phyloP scores from a whole-genome alignment of 768 basidiomycete species.

The Boletus pseudo-olivaceus region DNA sequence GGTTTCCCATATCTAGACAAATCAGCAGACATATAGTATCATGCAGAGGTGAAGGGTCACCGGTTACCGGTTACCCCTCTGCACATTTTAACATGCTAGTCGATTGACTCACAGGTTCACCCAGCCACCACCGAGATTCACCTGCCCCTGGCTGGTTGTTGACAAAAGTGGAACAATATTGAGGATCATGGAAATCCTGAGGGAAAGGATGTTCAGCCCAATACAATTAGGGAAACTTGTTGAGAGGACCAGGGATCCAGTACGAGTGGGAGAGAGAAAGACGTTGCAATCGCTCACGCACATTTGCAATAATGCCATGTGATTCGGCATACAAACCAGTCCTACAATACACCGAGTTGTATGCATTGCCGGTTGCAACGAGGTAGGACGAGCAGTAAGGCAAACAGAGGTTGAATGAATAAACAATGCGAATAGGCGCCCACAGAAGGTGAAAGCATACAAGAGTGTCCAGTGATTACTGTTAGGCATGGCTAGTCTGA shows the following conservation, averaged over 20 bases:
- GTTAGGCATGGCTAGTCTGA: not conserved
- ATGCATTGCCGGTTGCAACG: not conserved
- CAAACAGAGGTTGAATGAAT: not conserved
- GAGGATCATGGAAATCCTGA: slow-evolving; percentile 85
- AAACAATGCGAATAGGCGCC: not conserved
- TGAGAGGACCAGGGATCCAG: not conserved
- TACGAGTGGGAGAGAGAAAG: not conserved
- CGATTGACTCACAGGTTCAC: slow-evolving; percentile 64
- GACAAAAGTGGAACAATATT: slow-evolving; percentile 53
- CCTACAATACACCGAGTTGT: slow-evolving; percentile 40
- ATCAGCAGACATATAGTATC: not conserved
- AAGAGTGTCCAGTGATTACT: slow-evolving; percentile 90
- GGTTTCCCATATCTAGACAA: slow-evolving; percentile 81
- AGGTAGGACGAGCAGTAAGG: not conserved
- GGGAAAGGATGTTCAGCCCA: not conserved
- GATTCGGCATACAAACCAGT: slow-evolving; percentile 85
- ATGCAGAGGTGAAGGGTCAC: not conserved
- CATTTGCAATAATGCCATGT: slow-evolving; percentile 86
- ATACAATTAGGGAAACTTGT: not conserved
- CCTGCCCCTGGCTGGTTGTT: slow-evolving; percentile 56
- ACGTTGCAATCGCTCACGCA: slow-evolving; percentile 29
- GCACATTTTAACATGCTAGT: not conserved
- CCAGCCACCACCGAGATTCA: slow-evolving; percentile 78
- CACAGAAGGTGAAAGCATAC: slow-evolving; percentile 38
- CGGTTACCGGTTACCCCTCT: not conserved